phyloP scores from a whole-genome alignment of 371 early-diverging fungal species.

The Encephalitozoon hellem region DNA sequence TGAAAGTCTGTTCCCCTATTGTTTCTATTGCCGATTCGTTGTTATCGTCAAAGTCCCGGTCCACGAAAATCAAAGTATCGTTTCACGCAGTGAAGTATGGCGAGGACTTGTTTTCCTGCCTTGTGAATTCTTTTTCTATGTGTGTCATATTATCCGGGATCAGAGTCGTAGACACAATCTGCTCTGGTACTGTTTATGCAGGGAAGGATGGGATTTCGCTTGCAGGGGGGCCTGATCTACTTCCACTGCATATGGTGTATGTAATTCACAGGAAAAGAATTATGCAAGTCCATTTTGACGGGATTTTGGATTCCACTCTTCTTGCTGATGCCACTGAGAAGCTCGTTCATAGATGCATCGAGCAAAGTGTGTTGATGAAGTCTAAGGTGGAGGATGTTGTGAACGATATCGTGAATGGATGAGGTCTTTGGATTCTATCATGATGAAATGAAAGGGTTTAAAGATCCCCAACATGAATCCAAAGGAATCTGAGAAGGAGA shows the following conservation, averaged over 20 bases:
- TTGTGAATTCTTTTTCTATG: conserved; percentile 4
- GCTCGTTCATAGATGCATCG: not conserved
- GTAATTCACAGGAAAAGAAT: not conserved
- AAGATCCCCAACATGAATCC: not conserved
- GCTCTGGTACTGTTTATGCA: not conserved
- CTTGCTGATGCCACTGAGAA: not conserved
- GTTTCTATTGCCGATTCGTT: not conserved
- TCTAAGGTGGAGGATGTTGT: not conserved
- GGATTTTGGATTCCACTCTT: not conserved
- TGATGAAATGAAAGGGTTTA: not conserved
- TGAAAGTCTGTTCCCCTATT: not conserved
- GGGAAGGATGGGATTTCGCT: not conserved
- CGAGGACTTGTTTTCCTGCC: not conserved
- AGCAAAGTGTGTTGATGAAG: not conserved
- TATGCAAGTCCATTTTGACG: not conserved
- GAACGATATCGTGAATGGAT: not conserved
- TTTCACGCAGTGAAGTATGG: not conserved
- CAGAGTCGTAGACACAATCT: not conserved
- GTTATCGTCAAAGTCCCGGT: not conserved
- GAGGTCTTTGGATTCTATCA: not conserved
- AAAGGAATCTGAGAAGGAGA: not conserved
- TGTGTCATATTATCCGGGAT: not conserved
- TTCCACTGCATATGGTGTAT: not conserved
- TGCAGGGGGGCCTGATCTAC: not conserved
- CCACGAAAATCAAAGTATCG: not conserved